Conservation (phyloP, 2,329 filamentous ascomycete species). For the Zalaria sp. region DNA sequence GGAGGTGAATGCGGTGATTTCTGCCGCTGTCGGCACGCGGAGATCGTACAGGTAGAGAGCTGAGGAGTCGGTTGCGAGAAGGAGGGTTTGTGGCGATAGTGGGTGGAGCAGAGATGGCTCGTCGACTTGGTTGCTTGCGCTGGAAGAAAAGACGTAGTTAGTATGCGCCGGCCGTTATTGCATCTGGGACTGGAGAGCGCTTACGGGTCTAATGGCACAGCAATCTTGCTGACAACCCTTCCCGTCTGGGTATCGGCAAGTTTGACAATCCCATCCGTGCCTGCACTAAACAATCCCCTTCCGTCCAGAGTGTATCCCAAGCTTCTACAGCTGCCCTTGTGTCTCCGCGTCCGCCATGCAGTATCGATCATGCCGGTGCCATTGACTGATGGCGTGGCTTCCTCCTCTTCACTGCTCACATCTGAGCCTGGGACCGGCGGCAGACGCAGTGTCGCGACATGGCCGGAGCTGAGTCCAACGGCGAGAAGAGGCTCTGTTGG, state of each 20-base stretch:
- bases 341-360: constrained; percentile 72
- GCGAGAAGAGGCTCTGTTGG: constrained; percentile 72
- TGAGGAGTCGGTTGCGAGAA: constrained; percentile 82
- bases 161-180: not conserved
- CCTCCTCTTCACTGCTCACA: constrained; percentile 37
- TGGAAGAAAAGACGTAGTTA: constrained; percentile 9
- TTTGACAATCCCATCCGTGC: constrained; percentile 51
- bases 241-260: constrained; percentile 44
- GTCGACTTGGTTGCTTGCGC: constrained; percentile 40
- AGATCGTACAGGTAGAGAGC: constrained; percentile 81
- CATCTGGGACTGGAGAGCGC: constrained; percentile 6
- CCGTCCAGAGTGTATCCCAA: constrained; percentile 71
- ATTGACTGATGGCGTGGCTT: constrained; percentile 30
- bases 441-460: constrained; percentile 72
- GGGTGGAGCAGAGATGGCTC: constrained; percentile 69
- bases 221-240: constrained; percentile 67
- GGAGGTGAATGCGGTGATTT: constrained; percentile 30
- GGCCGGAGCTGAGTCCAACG: constrained; percentile 70
- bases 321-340: constrained; percentile 85
- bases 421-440: constrained; percentile 37
- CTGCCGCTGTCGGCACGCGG: constrained; percentile 25
- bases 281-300: constrained; percentile 45
- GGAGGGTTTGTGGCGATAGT: constrained; percentile 73
- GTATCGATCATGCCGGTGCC: constrained; percentile 69
- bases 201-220: constrained; percentile 46